Conservation (phyloP, 2,329 filamentous ascomycete species). For the Curvularia lunata region DNA sequence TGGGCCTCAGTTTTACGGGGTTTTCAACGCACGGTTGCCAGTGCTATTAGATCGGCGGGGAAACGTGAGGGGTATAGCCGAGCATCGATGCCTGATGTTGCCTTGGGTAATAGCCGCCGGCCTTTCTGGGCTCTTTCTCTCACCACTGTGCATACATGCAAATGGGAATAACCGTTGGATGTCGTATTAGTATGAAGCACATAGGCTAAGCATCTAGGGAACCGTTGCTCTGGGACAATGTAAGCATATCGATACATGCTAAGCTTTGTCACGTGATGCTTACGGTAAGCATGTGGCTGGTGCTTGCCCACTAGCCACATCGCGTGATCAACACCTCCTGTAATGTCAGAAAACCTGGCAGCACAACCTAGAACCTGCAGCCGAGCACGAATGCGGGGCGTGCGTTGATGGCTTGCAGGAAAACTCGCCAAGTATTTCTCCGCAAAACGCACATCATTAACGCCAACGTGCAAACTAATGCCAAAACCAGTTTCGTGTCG, state of each 20-base stretch:
- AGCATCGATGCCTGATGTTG: not conserved
- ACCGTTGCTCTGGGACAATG: not conserved
- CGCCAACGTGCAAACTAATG: not conserved
- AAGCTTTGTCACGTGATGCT: not conserved
- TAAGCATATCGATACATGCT: not conserved
- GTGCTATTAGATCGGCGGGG: not conserved
- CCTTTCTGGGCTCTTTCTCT: constrained; percentile 1
- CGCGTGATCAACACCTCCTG: not conserved
- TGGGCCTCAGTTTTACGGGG: not conserved
- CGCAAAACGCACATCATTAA: not conserved
- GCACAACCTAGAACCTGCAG: constrained; percentile 1
- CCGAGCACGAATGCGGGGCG: constrained; percentile 1
- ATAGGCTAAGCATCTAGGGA: not conserved
- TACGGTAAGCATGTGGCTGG: not conserved
- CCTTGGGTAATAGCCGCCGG: constrained; percentile 11
- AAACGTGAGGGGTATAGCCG: not conserved
- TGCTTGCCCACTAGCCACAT: not conserved
- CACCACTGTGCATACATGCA: not conserved
- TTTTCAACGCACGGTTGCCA: not conserved
- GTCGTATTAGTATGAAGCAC: not conserved
- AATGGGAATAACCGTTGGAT: constrained; percentile 2
- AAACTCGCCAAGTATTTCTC: not conserved
- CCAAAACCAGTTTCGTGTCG: not conserved
- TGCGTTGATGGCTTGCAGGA: constrained; percentile 1
- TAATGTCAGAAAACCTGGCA: not conserved